These are phyloP conservation scores for Penicillium olsonii DNA, from an alignment of 2,329 filamentous ascomycete species.

Conservation along the genomic window DNA sequence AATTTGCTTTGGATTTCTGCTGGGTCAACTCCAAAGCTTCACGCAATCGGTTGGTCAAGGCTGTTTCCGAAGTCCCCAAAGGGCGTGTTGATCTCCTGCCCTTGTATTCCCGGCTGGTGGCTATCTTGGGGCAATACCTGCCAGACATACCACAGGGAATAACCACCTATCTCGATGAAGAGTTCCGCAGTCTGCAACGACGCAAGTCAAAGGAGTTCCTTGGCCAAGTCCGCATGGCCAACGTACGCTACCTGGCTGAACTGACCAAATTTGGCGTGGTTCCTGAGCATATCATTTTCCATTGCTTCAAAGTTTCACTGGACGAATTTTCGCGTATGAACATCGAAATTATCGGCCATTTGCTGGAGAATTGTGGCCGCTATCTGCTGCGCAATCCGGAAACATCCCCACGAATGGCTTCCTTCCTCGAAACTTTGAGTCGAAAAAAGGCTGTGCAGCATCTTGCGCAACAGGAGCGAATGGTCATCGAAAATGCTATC, in stretches of 20 bases:
- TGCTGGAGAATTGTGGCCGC: constrained; percentile 93
- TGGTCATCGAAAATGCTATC: constrained; percentile 97
- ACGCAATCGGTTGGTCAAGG: constrained; percentile 88
- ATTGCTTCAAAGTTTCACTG: constrained; percentile 94
- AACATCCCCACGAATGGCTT: constrained; percentile 87
- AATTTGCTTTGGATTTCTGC: constrained; percentile 93
- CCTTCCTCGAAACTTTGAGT: constrained; percentile 90
- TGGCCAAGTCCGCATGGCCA: constrained; percentile 87
- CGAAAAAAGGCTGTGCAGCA: constrained; percentile 96
- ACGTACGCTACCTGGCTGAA: constrained; percentile 96
- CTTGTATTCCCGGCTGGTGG: constrained; percentile 87
- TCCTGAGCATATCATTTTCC: constrained; percentile 97
- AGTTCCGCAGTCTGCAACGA: constrained; percentile 93
- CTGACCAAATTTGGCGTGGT: constrained; percentile 98
- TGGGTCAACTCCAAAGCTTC: constrained; percentile 98
- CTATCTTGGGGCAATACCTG: constrained; percentile 91
- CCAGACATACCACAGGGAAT: constrained; percentile 89
- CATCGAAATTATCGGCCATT: constrained; percentile 95
- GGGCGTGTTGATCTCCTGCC: constrained; percentile 88
- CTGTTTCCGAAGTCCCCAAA: constrained; percentile 90
- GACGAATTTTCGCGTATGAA: constrained; percentile 99
- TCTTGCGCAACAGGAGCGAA: constrained; percentile 91
- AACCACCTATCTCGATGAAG: constrained; percentile 89
- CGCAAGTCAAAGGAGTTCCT: constrained; percentile 98
- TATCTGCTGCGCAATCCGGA: constrained; percentile 92